Conservation (phyloP, 1,284 basidiomycete species). For the Quambalaria eucalypti region DNA sequence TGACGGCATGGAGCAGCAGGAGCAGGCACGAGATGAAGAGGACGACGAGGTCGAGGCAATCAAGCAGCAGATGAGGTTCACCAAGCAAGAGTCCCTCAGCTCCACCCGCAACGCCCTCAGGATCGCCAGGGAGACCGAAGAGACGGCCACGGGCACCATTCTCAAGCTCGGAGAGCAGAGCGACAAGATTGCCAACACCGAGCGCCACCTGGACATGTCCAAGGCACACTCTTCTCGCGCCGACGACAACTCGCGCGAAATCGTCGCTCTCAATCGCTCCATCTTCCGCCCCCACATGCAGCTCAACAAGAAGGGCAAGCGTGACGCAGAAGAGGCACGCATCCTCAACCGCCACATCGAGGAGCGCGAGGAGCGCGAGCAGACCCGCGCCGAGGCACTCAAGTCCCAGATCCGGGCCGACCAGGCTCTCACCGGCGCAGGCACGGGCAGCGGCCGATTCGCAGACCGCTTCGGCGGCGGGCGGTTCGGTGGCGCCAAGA, state of each 20-base stretch:
- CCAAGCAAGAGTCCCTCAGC: conserved; percentile 87
- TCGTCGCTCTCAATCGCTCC: conserved; percentile 83
- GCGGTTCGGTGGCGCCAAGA: conserved; percentile 39
- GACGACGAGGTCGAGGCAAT: conserved; percentile 95
- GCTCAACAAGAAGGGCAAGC: conserved; percentile 62
- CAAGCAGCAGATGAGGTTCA: conserved; percentile 78
- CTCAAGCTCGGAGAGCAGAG: conserved; percentile 86
- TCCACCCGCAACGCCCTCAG: conserved; percentile 86
- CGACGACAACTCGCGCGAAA: conserved; percentile 84
- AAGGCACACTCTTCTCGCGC: conserved; percentile 82
- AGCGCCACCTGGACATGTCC: conserved; percentile 86
- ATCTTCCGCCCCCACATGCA: conserved; percentile 64
- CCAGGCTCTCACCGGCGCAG: conserved; percentile 53
- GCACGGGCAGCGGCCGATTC: conserved; percentile 12
- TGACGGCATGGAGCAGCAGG: conserved; percentile 22
- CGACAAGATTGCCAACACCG: conserved; percentile 72
- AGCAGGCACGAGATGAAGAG: conserved; percentile 59
- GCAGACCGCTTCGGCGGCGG: conserved; percentile 22
- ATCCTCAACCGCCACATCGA: conserved; percentile 78
- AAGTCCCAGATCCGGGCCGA: conserved; percentile 80
- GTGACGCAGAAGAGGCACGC: conserved; percentile 79
- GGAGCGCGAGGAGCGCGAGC: conserved; percentile 66
- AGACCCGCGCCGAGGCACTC: conserved; percentile 56
- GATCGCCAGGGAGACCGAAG: conserved; percentile 87
- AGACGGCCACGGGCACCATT: conserved; percentile 81